Conservation (phyloP, 768 basidiomycete genomes). For the Porpolomopsis calyptriformis region DNA sequence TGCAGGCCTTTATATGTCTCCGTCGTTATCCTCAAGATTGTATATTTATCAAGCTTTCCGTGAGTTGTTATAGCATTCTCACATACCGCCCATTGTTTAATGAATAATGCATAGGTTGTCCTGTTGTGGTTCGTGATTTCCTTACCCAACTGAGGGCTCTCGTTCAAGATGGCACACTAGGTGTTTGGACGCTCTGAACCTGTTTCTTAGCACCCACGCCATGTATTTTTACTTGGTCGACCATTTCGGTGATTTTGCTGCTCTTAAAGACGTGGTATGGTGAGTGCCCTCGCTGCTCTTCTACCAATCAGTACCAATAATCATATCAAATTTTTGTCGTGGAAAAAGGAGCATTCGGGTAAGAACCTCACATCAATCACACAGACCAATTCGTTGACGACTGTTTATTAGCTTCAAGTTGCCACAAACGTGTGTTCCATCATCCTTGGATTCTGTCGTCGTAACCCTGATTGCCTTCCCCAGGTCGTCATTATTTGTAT, state of each 20-base stretch:
- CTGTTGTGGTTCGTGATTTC: background rate
- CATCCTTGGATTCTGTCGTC: background rate
- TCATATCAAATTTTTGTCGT: background rate
- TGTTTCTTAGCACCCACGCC: slow-evolving; percentile 19
- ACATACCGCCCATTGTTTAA: background rate
- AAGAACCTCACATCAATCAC: background rate
- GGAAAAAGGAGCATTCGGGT: background rate
- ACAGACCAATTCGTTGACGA: background rate
- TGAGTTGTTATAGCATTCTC: slow-evolving; percentile 1
- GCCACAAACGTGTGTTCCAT: slow-evolving; percentile 15
- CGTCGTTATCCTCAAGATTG: slow-evolving; percentile 13
- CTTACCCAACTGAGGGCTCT: background rate
- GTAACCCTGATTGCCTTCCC: background rate
- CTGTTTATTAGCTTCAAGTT: slow-evolving; percentile 17
- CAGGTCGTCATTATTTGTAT: slow-evolving; percentile 19
- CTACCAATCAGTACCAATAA: background rate
- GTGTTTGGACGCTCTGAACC: slow-evolving; percentile 20
- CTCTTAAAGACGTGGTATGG: slow-evolving; percentile 1
- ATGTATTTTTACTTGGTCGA: slow-evolving; percentile 20
- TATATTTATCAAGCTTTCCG: slow-evolving; percentile 9
- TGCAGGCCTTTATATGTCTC: slow-evolving; percentile 16
- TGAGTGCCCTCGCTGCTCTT: background rate
- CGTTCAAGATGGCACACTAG: slow-evolving; percentile 8
- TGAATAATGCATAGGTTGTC: background rate
- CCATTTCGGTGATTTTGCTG: slow-evolving; percentile 16